phyloP scores from a whole-genome alignment of 768 basidiomycete species.

The Boletus vermiculosoides region DNA sequence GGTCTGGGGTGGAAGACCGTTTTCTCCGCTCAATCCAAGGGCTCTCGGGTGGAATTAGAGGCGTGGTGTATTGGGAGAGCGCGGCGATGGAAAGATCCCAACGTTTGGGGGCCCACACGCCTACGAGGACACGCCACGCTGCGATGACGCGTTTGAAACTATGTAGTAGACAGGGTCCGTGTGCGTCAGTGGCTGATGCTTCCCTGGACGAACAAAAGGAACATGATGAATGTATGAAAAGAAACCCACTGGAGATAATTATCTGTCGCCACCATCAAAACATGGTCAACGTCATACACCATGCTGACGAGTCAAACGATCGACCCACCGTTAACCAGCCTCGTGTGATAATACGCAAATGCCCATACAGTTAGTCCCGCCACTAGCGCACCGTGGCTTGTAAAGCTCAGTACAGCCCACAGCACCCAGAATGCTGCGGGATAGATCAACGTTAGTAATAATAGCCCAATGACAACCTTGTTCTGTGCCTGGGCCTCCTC shows the following conservation, averaged over 20 bases:
- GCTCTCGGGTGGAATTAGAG: constrained; percentile 61
- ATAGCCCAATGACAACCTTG: constrained; percentile 86
- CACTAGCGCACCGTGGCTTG: constrained; percentile 67
- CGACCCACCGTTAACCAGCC: constrained; percentile 76
- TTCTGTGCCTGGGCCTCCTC: constrained; percentile 97
- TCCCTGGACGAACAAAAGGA: constrained; percentile 11
- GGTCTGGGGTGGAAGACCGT: constrained; percentile 29
- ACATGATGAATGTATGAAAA: background rate
- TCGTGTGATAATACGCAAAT: constrained; percentile 83
- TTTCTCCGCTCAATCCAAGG: constrained; percentile 64
- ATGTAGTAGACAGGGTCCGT: constrained; percentile 10
- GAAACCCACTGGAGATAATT: constrained; percentile 72
- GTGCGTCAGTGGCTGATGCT: constrained; percentile 20
- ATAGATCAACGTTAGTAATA: constrained; percentile 75
- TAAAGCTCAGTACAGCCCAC: constrained; percentile 83
- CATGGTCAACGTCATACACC: constrained; percentile 20
- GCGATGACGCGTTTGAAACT: constrained; percentile 86
- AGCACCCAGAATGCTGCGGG: constrained; percentile 79
- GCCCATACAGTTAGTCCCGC: constrained; percentile 69
- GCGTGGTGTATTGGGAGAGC: constrained; percentile 70
- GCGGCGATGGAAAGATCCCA: constrained; percentile 81
- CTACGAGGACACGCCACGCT: constrained; percentile 96
- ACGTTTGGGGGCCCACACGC: constrained; percentile 84
- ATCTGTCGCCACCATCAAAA: constrained; percentile 37
- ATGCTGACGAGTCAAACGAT: constrained; percentile 24